Evolutionary conservation across 495 filamentous ascomycete species (phyloP).

Genomic region (Trichoderma asperelloides): DNA sequence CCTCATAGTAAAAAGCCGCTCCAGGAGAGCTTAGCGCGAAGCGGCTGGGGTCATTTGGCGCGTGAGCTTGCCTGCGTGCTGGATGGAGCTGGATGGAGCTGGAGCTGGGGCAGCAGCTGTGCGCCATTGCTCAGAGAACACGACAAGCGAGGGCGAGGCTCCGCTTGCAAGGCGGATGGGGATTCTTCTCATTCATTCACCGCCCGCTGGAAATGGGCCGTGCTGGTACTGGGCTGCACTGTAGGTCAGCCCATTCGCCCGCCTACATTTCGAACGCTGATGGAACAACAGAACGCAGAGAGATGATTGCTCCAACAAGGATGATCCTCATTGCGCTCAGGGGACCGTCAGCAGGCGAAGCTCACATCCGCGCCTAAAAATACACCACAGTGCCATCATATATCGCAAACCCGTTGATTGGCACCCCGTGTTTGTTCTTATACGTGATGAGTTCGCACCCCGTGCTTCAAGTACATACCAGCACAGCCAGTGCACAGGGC

Average conservation of each 20-base stretch:
- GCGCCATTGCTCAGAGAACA: background rate
- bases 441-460: too few relatives aligned
- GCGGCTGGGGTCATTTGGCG: background rate
- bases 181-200: background rate
- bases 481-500: too few relatives aligned
- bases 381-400: background rate
- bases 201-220: background rate
- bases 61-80: background rate
- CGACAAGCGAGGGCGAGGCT: background rate
- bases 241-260: background rate
- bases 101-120: background rate
- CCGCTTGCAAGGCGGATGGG: slow-evolving; percentile 1
- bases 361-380: background rate
- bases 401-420: background rate
- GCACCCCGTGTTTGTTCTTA: too few relatives aligned
- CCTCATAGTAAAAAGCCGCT: slow-evolving; percentile 2
- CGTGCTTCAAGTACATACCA: too few relatives aligned
- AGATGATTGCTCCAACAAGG: background rate
- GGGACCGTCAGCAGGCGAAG: slow-evolving; percentile 5
- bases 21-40: background rate
- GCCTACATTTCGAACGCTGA: background rate
- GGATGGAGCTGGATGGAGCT: background rate
- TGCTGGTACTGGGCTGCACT: background rate
- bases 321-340: slow-evolving; percentile 2
- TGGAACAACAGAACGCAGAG: background rate